phyloP scores from a whole-genome alignment of 2,329 filamentous ascomycete genomes.

The Apiospora malaysiana region DNA sequence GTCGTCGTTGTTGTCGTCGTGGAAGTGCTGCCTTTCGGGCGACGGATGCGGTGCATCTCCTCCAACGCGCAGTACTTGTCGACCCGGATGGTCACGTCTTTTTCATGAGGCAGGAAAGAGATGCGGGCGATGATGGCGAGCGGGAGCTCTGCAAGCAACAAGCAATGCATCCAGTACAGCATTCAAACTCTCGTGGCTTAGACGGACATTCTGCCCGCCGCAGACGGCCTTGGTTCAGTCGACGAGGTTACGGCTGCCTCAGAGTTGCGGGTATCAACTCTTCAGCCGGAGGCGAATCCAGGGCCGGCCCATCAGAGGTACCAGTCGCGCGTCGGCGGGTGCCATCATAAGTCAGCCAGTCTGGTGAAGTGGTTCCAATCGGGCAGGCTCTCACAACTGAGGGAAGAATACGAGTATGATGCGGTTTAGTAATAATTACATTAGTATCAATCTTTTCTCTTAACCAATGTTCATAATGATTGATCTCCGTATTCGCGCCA shows the following conservation, averaged over 20 bases:
- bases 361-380: too few species aligned
- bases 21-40: background rate
- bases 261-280: too few species aligned
- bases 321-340: background rate
- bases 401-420: background rate
- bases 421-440: too few species aligned
- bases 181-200: background rate
- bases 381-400: too few species aligned
- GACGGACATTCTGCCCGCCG: too few species aligned
- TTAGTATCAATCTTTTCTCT: too few species aligned
- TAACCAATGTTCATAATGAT: too few species aligned
- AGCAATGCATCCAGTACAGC: background rate
- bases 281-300: conserved; percentile 21
- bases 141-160: conserved; percentile 28
- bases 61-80: conserved; percentile 26
- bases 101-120: conserved; percentile 31
- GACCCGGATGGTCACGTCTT: too few species aligned
- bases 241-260: too few species aligned
- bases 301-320: background rate
- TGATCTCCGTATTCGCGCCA: too few species aligned
- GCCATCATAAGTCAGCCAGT: background rate
- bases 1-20: too few species aligned
- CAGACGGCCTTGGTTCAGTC: too few species aligned
- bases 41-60: background rate
- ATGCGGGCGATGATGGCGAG: conserved; percentile 32